A percentile compares a stretch with the other conserved stretches of the same genome.
These are phyloP conservation scores for Aspergillus novofumigatus DNA, from an alignment of 2,329 filamentous ascomycete species.

Conservation along the genomic window DNA sequence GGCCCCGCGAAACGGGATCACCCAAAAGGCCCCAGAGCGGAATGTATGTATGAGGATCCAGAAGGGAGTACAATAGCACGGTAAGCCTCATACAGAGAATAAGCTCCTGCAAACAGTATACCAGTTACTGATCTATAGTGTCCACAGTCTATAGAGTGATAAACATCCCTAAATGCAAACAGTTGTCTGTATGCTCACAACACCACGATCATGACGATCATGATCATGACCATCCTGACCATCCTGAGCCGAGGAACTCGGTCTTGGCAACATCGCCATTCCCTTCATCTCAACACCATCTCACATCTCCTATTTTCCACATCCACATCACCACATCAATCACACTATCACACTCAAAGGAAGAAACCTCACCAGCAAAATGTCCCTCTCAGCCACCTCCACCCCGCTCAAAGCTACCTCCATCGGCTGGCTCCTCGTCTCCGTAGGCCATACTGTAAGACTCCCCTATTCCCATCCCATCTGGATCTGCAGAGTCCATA, in stretches of 20 bases:
- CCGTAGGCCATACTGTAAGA: slow-evolving; percentile 16
- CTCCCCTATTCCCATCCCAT: background rate
- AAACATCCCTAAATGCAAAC: background rate
- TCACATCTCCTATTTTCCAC: no score
- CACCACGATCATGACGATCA: background rate
- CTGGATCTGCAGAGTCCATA: background rate
- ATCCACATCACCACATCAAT: no score
- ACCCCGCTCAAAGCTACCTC: slow-evolving; percentile 10
- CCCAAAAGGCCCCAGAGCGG: no score
- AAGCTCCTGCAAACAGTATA: no score
- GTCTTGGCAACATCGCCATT: background rate
- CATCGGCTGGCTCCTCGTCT: slow-evolving; percentile 14
- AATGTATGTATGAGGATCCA: no score
- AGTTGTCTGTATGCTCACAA: no score
- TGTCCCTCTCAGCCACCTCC: background rate
- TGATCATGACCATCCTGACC: no score
- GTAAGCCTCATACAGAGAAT: background rate
- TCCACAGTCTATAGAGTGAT: no score
- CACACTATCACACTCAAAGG: background rate
- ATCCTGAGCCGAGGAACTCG: background rate
- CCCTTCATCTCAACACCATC: no score
- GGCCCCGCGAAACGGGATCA: no score
- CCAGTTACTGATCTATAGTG: no score
- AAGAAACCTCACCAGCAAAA: no score
- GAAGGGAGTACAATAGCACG: background rate